Conservation (phyloP, 164 flowering plant genomes). For the Paratinospora sagittata region DNA sequence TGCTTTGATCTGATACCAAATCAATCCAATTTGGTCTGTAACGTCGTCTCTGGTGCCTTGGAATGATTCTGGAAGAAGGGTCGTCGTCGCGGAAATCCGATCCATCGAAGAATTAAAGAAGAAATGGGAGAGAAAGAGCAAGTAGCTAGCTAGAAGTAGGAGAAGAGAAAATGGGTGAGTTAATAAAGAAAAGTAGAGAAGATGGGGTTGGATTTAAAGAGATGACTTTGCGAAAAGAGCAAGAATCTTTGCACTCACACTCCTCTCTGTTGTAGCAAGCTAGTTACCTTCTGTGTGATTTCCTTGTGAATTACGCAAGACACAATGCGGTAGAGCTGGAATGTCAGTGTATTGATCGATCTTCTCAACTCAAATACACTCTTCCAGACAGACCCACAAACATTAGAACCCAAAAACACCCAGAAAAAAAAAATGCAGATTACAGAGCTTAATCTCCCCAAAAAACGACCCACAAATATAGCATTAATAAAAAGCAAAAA, state of each 20-base stretch:
- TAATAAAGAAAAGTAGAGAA: constrained; percentile 6
- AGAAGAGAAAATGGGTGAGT: neutral
- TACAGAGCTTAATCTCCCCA: too few relatives aligned
- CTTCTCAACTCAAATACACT: constrained; percentile 13
- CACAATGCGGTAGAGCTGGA: constrained; percentile 21
- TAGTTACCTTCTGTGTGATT: constrained; percentile 4
- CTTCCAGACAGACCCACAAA: constrained; percentile 7
- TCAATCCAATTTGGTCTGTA: constrained; percentile 45
- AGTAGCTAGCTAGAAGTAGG: too few relatives aligned
- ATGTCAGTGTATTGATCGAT: constrained; percentile 26
- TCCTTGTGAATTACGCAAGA: constrained; percentile 35
- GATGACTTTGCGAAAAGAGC: constrained; percentile 19
- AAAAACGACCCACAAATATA: neutral
- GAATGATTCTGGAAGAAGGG: constrained; percentile 47
- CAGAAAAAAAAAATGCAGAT: too few relatives aligned
- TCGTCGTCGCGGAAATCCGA: constrained; percentile 24
- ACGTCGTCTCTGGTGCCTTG: constrained; percentile 42
- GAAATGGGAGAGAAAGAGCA: too few relatives aligned
- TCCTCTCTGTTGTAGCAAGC: constrained; percentile 11
- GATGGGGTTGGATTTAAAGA: constrained; percentile 30
- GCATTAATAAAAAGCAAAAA: neutral
- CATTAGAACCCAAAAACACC: too few relatives aligned
- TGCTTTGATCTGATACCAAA: constrained; percentile 68
- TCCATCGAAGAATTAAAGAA: constrained; percentile 46
- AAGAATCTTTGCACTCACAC: constrained; percentile 21